Base-by-base conservation (phyloP, 2,329 filamentous ascomycete genomes). In the Aspergillus thermomutatus region DNA sequence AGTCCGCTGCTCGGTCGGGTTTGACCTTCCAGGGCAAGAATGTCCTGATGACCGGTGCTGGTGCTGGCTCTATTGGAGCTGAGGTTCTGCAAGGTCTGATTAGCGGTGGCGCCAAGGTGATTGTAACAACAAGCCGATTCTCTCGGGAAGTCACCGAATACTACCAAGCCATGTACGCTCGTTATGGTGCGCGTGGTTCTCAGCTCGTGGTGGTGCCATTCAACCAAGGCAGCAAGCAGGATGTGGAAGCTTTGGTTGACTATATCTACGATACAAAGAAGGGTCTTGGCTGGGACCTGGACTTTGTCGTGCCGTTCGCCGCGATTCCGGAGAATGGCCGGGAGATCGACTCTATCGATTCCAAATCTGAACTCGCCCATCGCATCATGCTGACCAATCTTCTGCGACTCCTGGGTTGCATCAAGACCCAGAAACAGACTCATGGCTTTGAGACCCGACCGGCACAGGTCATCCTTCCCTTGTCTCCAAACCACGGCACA, bases 301-400 rank as follows among this genome's bases (percentile, higher is more conserved):
- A 99, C 78, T 96, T 88, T 73, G 88, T 99, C 60, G 85, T 99
- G 63, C 94, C 94, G 11, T 99, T 99, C 73, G 94, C 94, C 60
- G 94, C 94, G 68, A 99, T 99, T 64, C 91, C 95, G 0, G 94
- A 97, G 80, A 96, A 96, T 66, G 94, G 95, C 53, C 92, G 94
- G 62, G 92, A 99, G 76, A 97, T 99, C 59, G 94, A 99, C 72
- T 88, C 82, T 72, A 92, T 99, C 63, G 95, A 99, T 77, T 97
- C 92, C 62, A 96, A 94, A 77, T 97, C 94, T 14, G 94, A 99
- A 80, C 87, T 99, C 62, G 94, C 94, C 65, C 94, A 99, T 76
- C 91, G 94, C 63, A 97, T 99, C 80, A 97, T 99, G 94, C 82
- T 99, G 74, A 99, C 94, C 69, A 99, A 99, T 77, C 82, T 99